A percentile compares a stretch with the other conserved stretches of the same genome.
phyloP scores from a whole-genome alignment of 768 basidiomycete species.

The Pseudohyphozyma bogoriensis region DNA sequence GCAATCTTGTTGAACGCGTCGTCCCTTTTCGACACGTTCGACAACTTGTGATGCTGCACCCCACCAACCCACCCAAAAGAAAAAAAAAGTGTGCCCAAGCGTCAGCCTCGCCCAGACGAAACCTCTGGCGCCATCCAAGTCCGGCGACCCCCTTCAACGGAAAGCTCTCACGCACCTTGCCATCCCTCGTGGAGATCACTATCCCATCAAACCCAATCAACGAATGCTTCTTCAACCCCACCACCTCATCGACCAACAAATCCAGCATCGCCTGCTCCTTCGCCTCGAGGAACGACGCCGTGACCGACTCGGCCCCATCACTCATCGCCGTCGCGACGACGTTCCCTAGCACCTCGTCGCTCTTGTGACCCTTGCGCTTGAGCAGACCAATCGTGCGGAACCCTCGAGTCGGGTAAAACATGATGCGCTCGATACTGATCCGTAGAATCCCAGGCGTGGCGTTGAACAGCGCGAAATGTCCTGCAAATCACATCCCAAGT shows the following conservation, averaged over 20 bases:
- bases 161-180: slow-evolving; percentile 3
- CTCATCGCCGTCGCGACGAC: not conserved
- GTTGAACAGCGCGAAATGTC: slow-evolving; percentile 13
- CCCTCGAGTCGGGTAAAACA: slow-evolving; percentile 5
- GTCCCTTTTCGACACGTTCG: slow-evolving; percentile 14
- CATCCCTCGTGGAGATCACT: not conserved
- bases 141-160: not conserved
- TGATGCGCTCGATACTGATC: slow-evolving; percentile 1
- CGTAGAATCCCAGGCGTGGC: slow-evolving; percentile 10
- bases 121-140: no score
- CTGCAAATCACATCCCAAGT: not conserved
- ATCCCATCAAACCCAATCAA: slow-evolving; percentile 4
- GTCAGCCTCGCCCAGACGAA: no score
- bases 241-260: not conserved
- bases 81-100: no score
- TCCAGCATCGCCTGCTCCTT: not conserved
- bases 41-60: slow-evolving; percentile 6
- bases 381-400: slow-evolving; percentile 6
- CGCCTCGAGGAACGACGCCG: not conserved
- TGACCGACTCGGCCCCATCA: no score
- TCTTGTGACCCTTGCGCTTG: not conserved
- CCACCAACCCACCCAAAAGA: not conserved
- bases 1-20: slow-evolving; percentile 21
- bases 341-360: not conserved
- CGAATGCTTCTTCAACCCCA: slow-evolving; percentile 12